Evolutionary conservation across 2,329 filamentous ascomycete species (phyloP), one percentile per base, ranked within the genome.

Genomic region (Alternaria ventricosa): DNA sequence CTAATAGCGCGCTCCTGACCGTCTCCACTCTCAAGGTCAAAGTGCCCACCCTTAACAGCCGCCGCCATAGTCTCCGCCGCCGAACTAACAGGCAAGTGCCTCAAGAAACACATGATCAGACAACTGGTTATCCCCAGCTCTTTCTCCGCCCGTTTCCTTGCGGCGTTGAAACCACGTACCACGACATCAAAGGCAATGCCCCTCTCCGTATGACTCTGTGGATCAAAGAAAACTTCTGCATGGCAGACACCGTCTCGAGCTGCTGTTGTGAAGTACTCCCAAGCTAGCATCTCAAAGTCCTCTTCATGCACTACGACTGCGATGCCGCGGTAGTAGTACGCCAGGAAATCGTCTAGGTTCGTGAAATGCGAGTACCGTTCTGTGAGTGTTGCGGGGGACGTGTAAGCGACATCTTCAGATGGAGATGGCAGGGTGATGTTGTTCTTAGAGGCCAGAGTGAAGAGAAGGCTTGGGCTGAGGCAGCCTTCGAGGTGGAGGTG

Each of bases 401-500:
- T 77, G 78, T 92, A 94, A 30, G 89, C 87, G 20, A 86, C 79
- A 72, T 93, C 88, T 36, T 84, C 81, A 23, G 75, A 71, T 3
- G 82, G 79, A 33, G 75, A 73, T 2, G 83, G 80, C 4, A 94
- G 84, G 3, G 82, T 43, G 70, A 94, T 87, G 58, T 82, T 82
- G 84, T 95, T 93, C 73, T 87, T 87, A 36, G 81, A 76, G 6
- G 92, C 90, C 6, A 95, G 87, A 28, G 83, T 74, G 82, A 94
- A 94, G 65, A 94, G 87, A 43, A 93, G 84, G 59, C 85, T 81
- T 1, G 92, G 90, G 44, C 89, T 88, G 41, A 95, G 85, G 12
- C 90, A 90, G 59, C 92, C 92, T 79, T 94, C 92, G 33, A 95
- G 85, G 76, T 95, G 92, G 57, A 94, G 87, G 80, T 94, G 92